These are phyloP conservation scores for Talaromyces sp. DNA, from an alignment of 2,329 filamentous ascomycete genomes.

Conservation along the genomic window DNA sequence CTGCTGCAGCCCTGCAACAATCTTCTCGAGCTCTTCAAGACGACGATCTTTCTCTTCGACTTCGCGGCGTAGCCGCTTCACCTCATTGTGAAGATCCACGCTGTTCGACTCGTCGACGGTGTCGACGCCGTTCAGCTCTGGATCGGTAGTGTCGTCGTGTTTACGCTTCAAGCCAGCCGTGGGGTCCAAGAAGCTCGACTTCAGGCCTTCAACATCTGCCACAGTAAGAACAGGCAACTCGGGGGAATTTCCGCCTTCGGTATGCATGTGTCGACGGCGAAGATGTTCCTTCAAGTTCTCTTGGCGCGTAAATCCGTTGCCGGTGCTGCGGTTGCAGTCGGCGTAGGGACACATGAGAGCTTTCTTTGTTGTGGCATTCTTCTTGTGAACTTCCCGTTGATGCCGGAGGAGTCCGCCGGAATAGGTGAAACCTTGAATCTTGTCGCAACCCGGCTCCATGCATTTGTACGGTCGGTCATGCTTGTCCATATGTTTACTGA, in stretches of 20 bases:
- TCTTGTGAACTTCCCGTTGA: slow-evolving; percentile 88
- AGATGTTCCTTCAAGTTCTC: slow-evolving; percentile 95
- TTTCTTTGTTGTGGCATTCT: slow-evolving; percentile 84
- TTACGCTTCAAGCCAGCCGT: slow-evolving; percentile 36
- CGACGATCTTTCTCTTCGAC: slow-evolving; percentile 57
- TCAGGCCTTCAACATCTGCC: slow-evolving; percentile 33
- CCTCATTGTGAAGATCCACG: slow-evolving; percentile 57
- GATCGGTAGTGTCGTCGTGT: slow-evolving; percentile 16
- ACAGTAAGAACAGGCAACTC: slow-evolving; percentile 33
- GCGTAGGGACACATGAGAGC: slow-evolving; percentile 79
- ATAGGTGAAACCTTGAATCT: slow-evolving; percentile 91
- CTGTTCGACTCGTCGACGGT: slow-evolving; percentile 44
- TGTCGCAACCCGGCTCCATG: slow-evolving; percentile 76
- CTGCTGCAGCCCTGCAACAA: slow-evolving; percentile 39
- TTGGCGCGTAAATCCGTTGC: slow-evolving; percentile 85
- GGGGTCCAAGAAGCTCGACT: slow-evolving; percentile 30
- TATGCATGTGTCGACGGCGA: slow-evolving; percentile 75
- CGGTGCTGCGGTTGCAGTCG: slow-evolving; percentile 85
- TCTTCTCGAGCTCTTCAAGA: slow-evolving; percentile 42
- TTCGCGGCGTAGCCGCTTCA: slow-evolving; percentile 66
- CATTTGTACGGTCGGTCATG: slow-evolving; percentile 93
- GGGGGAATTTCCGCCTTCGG: slow-evolving; percentile 33
- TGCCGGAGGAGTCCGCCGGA: slow-evolving; percentile 85
- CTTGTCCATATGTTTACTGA: slow-evolving; percentile 96
- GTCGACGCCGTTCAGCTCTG: slow-evolving; percentile 28